phyloP scores from a whole-genome alignment of 257 asterid species.

The Solanum rostratum region DNA sequence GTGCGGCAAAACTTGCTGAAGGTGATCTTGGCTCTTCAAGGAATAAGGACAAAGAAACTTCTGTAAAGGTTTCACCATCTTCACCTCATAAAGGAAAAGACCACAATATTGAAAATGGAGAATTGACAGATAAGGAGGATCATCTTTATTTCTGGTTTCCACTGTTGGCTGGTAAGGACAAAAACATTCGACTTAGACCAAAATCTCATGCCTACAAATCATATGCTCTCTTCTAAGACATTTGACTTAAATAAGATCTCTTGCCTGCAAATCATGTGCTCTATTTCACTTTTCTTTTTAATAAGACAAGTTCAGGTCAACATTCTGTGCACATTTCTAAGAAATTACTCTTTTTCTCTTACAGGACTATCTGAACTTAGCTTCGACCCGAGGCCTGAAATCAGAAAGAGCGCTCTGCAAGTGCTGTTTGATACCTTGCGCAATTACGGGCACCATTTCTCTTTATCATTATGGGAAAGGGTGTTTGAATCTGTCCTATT shows the following conservation, averaged over 20 bases:
- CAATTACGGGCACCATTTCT: slow-evolving; percentile 89
- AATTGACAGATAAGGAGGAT: slow-evolving; percentile 59
- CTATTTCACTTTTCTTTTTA: background rate
- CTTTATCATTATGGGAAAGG: slow-evolving; percentile 89
- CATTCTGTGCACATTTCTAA: background rate
- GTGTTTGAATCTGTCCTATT: slow-evolving; percentile 96
- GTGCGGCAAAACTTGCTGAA: slow-evolving; percentile 98
- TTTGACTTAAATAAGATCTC: background rate
- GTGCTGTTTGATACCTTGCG: slow-evolving; percentile 89
- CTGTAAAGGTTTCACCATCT: slow-evolving; percentile 42
- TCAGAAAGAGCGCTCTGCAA: slow-evolving; percentile 86
- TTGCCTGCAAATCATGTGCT: background rate
- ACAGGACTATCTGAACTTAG: slow-evolving; percentile 95
- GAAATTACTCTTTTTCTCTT: slow-evolving; percentile 3
- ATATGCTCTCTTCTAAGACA: background rate
- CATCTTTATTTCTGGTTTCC: slow-evolving; percentile 98
- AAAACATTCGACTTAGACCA: background rate
- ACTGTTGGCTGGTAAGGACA: slow-evolving; percentile 73
- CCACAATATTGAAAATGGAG: slow-evolving; percentile 48
- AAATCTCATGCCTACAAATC: background rate
- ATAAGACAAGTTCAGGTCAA: background rate
- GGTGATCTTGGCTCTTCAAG: slow-evolving; percentile 56
- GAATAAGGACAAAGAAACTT: slow-evolving; percentile 33
- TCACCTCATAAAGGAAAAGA: slow-evolving; percentile 66
- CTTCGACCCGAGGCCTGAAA: slow-evolving; percentile 94